phyloP scores from a whole-genome alignment of 116 monocot species.

The Papilionanthe hybrid region DNA sequence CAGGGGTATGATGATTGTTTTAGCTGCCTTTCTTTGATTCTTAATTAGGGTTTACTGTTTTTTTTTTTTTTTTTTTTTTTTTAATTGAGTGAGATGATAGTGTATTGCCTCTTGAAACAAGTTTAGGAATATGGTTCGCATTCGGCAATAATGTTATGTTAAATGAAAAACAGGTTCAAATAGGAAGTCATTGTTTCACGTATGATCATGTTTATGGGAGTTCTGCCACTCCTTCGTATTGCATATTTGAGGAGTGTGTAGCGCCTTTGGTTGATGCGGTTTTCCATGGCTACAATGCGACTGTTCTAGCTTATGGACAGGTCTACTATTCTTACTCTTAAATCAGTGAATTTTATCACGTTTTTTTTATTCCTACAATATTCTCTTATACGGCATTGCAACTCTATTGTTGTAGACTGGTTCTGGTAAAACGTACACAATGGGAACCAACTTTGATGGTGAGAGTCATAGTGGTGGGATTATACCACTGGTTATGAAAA shows the following conservation, averaged over 20 bases:
- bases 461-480: conserved; percentile 51
- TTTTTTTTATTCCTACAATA: background rate
- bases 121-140: background rate
- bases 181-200: conserved; percentile 78
- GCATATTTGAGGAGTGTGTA: conserved; percentile 67
- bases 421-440: conserved; percentile 98
- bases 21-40: background rate
- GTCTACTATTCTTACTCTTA: conserved; percentile 20
- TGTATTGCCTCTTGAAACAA: background rate
- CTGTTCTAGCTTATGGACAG: conserved; percentile 98
- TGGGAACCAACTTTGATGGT: conserved; percentile 85
- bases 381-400: background rate
- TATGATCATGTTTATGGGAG: conserved; percentile 87
- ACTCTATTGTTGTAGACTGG: conserved; percentile 56
- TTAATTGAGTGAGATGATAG: background rate
- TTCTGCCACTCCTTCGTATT: conserved; percentile 32
- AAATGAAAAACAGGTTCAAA: conserved; percentile 59
- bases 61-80: background rate
- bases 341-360: background rate
- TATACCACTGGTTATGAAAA: conserved; percentile 82
- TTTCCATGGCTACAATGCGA: conserved; percentile 88
- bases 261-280: conserved; percentile 72
- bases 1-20: background rate
- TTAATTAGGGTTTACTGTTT: background rate
- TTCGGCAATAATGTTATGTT: background rate